Percentiles rank a stretch among this genome's conserved stretches.
Conservation (phyloP, 2,329 filamentous ascomycete species). For the Scedosporium aurantiacum region DNA sequence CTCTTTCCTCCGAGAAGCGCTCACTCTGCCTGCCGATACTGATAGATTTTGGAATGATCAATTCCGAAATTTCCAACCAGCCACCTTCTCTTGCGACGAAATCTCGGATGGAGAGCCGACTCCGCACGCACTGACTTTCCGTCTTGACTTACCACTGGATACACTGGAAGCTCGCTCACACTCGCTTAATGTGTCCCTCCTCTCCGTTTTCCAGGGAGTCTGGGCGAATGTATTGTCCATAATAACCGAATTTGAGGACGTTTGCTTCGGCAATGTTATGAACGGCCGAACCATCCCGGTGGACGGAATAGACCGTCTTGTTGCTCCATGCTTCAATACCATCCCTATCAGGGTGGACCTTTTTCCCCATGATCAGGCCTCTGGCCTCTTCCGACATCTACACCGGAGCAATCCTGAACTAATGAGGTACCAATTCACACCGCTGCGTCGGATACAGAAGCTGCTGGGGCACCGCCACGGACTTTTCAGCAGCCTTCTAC, state of each 20-base stretch:
- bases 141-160: constrained; percentile 26
- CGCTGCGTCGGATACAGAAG: constrained; percentile 60
- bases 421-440: constrained; percentile 61
- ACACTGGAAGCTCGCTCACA: constrained; percentile 38
- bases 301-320: constrained; percentile 55
- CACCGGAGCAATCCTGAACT: constrained; percentile 51
- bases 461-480: constrained; percentile 30
- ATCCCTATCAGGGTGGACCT: constrained; percentile 57
- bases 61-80: constrained; percentile 37
- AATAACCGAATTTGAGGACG: constrained; percentile 44
- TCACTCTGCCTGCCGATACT: constrained; percentile 32
- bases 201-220: constrained; percentile 59
- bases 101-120: constrained; percentile 18
- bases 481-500: constrained; percentile 71
- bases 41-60: constrained; percentile 56
- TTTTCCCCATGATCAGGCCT: constrained; percentile 32
- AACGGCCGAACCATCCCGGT: constrained; percentile 62
- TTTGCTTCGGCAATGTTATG: constrained; percentile 82
- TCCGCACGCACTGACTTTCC: constrained; percentile 12
- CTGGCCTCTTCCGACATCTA: constrained; percentile 46
- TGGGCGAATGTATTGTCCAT: constrained; percentile 58
- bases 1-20: constrained; percentile 50
- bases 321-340: constrained; percentile 92
- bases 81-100: constrained; percentile 11
- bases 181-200: constrained; percentile 46